These are phyloP conservation scores for Hypoxylon sp. DNA, from an alignment of 2,329 filamentous ascomycete genomes.

Conservation along the genomic window DNA sequence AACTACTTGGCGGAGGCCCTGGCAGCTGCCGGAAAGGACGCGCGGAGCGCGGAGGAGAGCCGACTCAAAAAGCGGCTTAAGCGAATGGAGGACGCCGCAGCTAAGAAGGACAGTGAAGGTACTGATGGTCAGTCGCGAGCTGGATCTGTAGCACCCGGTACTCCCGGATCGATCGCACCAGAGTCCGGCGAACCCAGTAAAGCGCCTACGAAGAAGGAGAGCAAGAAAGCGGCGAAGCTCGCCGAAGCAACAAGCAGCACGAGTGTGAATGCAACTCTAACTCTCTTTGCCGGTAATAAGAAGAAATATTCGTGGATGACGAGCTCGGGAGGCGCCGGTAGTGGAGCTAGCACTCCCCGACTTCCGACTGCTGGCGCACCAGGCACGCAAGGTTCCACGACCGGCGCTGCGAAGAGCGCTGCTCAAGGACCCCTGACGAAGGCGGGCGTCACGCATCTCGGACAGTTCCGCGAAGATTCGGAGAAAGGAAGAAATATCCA, in stretches of 20 bases:
- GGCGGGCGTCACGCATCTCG: constrained; percentile 73
- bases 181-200: constrained; percentile 68
- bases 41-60: constrained; percentile 79
- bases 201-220: constrained; percentile 87
- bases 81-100: constrained; percentile 59
- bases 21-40: constrained; percentile 72
- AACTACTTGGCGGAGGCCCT: constrained; percentile 65
- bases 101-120: constrained; percentile 66
- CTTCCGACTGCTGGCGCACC: constrained; percentile 50
- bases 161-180: constrained; percentile 72
- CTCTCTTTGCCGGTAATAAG: constrained; percentile 75
- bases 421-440: constrained; percentile 61
- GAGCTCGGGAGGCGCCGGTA: constrained; percentile 65
- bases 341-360: constrained; percentile 66
- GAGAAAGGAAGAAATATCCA: constrained; percentile 84
- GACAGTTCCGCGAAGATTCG: constrained; percentile 82
- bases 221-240: constrained; percentile 78
- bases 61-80: constrained; percentile 76
- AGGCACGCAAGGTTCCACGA: constrained; percentile 52
- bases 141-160: constrained; percentile 69
- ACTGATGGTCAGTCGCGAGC: constrained; percentile 61
- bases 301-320: constrained; percentile 86
- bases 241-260: constrained; percentile 84
- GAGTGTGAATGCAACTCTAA: constrained; percentile 85
- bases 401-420: constrained; percentile 53